phyloP scores from a whole-genome alignment of 176 grass and related monocot genomes.

The Paspalum notatum region DNA sequence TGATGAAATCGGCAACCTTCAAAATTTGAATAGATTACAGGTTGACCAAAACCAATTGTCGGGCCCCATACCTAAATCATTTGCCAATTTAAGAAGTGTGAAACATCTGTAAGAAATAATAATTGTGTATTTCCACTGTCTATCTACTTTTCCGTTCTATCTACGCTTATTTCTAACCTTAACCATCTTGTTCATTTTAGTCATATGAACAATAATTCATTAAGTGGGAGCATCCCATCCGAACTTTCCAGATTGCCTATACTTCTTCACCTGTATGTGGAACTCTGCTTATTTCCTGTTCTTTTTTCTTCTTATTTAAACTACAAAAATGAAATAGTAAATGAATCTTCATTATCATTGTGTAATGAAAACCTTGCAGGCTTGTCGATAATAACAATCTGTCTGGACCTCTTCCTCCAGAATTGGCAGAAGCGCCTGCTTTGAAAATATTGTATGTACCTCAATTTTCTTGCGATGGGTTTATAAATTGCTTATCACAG shows the following conservation, averaged over 20 bases:
- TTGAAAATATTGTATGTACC: conserved; percentile 84
- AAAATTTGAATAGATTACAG: conserved; percentile 80
- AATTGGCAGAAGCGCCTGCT: conserved; percentile 50
- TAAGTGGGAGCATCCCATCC: conserved; percentile 79
- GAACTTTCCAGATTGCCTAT: conserved; percentile 66
- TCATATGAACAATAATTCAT: conserved; percentile 99
- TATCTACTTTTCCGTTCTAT: conserved; percentile 26
- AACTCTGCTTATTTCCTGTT: conserved; percentile 32
- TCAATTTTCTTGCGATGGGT: background rate
- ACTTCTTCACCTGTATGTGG: conserved; percentile 93
- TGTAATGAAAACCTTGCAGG: conserved; percentile 47
- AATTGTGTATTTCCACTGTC: conserved; percentile 12
- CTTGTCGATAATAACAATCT: conserved; percentile 83
- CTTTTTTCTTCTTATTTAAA: conserved; percentile 14
- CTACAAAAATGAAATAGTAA: background rate
- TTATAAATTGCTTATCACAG: conserved; percentile 46
- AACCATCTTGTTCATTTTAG: conserved; percentile 52
- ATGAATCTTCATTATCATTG: conserved; percentile 16
- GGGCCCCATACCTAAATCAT: conserved; percentile 84
- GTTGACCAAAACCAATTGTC: conserved; percentile 82
- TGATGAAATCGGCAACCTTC: conserved; percentile 81
- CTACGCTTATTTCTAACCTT: conserved; percentile 31
- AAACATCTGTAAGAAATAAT: conserved; percentile 97
- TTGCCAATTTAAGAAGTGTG: conserved; percentile 71
- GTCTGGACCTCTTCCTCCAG: conserved; percentile 69